These are phyloP conservation scores for Heliocybe sulcata DNA, from an alignment of 1,284 basidiomycete genomes.

Conservation along the genomic window DNA sequence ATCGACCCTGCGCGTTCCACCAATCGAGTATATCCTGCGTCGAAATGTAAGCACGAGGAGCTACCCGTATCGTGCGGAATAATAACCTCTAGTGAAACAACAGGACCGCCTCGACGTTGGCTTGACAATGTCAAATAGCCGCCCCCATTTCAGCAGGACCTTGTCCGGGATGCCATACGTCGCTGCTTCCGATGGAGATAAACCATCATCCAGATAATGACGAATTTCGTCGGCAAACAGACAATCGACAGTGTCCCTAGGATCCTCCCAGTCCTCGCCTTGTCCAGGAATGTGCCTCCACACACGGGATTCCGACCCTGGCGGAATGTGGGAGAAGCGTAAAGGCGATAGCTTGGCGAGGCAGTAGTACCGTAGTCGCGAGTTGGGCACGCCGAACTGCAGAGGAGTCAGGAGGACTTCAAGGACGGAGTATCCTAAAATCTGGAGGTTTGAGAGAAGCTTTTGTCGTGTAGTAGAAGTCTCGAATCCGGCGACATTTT, in stretches of 20 bases:
- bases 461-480: constrained; percentile 52
- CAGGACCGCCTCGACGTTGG: constrained; percentile 58
- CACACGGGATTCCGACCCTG: constrained; percentile 17
- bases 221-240: constrained; percentile 22
- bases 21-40: constrained; percentile 62
- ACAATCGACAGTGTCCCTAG: constrained; percentile 16
- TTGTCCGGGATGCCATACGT: constrained; percentile 44
- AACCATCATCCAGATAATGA: constrained; percentile 41
- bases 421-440: constrained; percentile 45
- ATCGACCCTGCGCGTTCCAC: constrained; percentile 73
- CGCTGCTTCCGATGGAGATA: constrained; percentile 7
- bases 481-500: constrained; percentile 81
- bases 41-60: constrained; percentile 1
- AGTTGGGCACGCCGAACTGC: constrained; percentile 74
- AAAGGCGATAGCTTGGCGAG: constrained; percentile 47
- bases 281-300: constrained; percentile 48
- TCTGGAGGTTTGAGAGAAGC: constrained; percentile 39
- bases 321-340: constrained; percentile 17
- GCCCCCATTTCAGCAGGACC: constrained; percentile 67
- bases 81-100: constrained; percentile 69
- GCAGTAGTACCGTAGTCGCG: constrained; percentile 71
- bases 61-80: neutral
- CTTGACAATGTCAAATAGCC: constrained; percentile 68
- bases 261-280: constrained; percentile 33
- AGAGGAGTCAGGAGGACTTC: constrained; percentile 68